These are phyloP conservation scores for Colletotrichum sp. DNA, from an alignment of 2,329 filamentous ascomycete genomes.

Conservation along the genomic window DNA sequence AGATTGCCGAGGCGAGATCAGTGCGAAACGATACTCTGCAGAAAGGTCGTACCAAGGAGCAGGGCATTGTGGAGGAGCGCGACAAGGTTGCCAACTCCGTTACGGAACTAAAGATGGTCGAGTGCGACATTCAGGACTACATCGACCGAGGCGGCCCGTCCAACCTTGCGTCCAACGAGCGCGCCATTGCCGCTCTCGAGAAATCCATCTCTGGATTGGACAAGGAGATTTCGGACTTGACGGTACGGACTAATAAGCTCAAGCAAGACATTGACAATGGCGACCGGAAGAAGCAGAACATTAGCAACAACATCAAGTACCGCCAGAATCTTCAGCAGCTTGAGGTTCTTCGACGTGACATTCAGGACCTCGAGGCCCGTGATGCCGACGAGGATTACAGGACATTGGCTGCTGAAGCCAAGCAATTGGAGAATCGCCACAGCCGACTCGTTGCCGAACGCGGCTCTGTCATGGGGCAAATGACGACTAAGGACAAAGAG, in stretches of 20 bases:
- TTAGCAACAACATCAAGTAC: conserved; percentile 87
- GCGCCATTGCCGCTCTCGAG: conserved; percentile 72
- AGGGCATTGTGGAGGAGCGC: conserved; percentile 72
- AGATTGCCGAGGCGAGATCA: conserved; percentile 76
- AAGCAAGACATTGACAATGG: conserved; percentile 80
- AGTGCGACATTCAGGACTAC: conserved; percentile 81
- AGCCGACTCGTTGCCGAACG: conserved; percentile 75
- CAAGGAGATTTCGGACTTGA: conserved; percentile 69
- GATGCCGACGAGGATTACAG: conserved; percentile 85
- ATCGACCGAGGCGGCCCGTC: conserved; percentile 74
- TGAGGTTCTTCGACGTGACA: conserved; percentile 70
- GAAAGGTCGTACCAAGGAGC: conserved; percentile 74
- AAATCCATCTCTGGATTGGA: conserved; percentile 69
- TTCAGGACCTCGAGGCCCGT: conserved; percentile 75
- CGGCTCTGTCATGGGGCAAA: conserved; percentile 75
- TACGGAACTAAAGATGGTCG: conserved; percentile 77
- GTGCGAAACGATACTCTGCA: conserved; percentile 79
- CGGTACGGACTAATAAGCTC: conserved; percentile 76
- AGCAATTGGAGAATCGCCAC: conserved; percentile 68
- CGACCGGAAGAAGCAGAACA: conserved; percentile 83
- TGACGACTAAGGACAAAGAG: conserved; percentile 86
- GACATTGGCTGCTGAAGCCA: conserved; percentile 73
- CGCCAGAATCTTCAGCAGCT: conserved; percentile 76
- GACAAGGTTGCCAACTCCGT: conserved; percentile 76
- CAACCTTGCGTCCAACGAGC: conserved; percentile 72